Percentiles rank a stretch among this genome's conserved stretches.
Evolutionary conservation across 140 eudicot species (phyloP).

Genomic region (Ambrosia hybrid): DNA sequence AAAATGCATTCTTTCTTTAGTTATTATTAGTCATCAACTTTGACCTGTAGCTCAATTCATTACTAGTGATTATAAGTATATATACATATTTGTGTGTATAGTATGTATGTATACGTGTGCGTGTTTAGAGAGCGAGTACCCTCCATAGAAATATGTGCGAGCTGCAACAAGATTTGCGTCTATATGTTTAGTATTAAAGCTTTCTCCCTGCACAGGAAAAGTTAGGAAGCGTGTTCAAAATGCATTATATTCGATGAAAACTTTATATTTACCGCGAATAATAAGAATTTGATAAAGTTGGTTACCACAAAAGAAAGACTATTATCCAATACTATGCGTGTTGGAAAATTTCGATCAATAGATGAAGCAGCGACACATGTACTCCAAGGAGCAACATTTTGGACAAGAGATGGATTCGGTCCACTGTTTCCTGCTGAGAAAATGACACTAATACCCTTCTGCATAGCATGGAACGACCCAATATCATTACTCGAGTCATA

Average conservation of each 20-base stretch:
- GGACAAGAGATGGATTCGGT: slow-evolving; percentile 54
- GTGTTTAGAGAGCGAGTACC: slow-evolving; percentile 37
- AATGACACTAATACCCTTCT: slow-evolving; percentile 62
- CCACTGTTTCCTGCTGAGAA: slow-evolving; percentile 82
- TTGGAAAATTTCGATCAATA: slow-evolving; percentile 59
- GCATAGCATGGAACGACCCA: slow-evolving; percentile 78
- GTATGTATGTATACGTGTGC: no score
- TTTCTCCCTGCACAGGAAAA: slow-evolving; percentile 60
- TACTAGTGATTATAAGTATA: neutral
- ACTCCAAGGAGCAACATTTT: slow-evolving; percentile 80
- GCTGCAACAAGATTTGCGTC: slow-evolving; percentile 51
- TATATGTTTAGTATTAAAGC: slow-evolving; percentile 44
- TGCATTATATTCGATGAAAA: neutral
- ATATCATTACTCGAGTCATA: slow-evolving; percentile 42
- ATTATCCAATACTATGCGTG: slow-evolving; percentile 41
- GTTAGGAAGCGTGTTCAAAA: slow-evolving; percentile 3
- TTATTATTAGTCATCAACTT: slow-evolving; percentile 12
- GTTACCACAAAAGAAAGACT: slow-evolving; percentile 41
- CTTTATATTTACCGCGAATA: neutral
- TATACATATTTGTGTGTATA: neutral
- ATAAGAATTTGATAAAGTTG: slow-evolving; percentile 5
- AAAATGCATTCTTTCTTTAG: neutral
- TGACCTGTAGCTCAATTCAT: slow-evolving; percentile 4
- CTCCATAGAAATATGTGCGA: slow-evolving; percentile 40
- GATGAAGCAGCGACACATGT: slow-evolving; percentile 69